Evolutionary conservation across 495 filamentous ascomycete species (phyloP).

Genomic region (Aspergillus steynii): DNA sequence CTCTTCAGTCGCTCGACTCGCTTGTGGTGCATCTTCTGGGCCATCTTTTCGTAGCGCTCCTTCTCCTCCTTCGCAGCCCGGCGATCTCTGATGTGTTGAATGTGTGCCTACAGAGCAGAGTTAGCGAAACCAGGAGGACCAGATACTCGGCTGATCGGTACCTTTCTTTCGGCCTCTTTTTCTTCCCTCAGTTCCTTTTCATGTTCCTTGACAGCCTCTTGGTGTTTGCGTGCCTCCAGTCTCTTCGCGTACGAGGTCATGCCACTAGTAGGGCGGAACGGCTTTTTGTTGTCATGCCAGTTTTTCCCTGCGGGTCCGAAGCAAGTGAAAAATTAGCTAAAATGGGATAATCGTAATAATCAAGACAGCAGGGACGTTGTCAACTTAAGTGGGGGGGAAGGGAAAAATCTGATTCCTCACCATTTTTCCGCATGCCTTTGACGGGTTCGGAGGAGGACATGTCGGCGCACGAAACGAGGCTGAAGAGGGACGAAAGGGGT

Average conservation of each 20-base stretch:
- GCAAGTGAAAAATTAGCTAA: constrained; percentile 18
- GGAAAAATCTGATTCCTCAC: constrained; percentile 24
- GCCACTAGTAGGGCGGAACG: constrained; percentile 82
- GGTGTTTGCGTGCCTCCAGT: constrained; percentile 59
- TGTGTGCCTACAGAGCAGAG: constrained; percentile 55
- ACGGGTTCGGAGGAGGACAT: constrained; percentile 21
- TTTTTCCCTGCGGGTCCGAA: constrained; percentile 71
- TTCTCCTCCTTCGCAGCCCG: constrained; percentile 88
- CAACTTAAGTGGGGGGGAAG: constrained; percentile 8
- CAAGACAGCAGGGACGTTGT: constrained; percentile 4
- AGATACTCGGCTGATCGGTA: constrained; percentile 32
- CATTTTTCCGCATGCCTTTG: constrained; percentile 49
- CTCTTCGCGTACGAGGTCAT: constrained; percentile 78
- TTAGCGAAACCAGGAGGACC: constrained; percentile 9
- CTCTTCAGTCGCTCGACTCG: constrained; percentile 88
- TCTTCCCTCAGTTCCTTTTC: constrained; percentile 96
- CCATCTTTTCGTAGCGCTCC: constrained; percentile 90
- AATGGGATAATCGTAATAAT: constrained; percentile 2
- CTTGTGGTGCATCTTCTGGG: constrained; percentile 96
- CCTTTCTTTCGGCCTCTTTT: constrained; percentile 84
- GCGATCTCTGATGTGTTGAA: constrained; percentile 78
- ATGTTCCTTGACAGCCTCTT: constrained; percentile 76
- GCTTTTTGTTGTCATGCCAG: constrained; percentile 79
- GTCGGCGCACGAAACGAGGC: neutral
- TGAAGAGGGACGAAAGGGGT: neutral